phyloP scores from a whole-genome alignment of 768 basidiomycete species.

The Lactifluus echinatus region DNA sequence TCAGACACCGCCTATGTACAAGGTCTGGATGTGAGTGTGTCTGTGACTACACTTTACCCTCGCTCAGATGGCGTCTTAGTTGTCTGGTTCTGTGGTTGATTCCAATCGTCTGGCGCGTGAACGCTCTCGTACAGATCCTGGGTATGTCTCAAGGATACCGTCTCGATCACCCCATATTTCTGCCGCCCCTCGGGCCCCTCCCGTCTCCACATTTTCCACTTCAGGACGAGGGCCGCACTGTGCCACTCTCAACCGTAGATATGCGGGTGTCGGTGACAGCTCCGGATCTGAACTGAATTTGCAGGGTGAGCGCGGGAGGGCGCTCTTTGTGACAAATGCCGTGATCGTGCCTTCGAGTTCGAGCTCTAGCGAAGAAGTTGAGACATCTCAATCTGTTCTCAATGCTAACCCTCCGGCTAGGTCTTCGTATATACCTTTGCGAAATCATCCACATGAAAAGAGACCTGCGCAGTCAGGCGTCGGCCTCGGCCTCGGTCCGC shows the following conservation, averaged over 20 bases:
- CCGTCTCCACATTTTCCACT: constrained; percentile 3
- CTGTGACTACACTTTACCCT: neutral
- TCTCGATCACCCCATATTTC: constrained; percentile 7
- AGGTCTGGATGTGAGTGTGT: constrained; percentile 3
- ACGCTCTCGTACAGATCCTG: constrained; percentile 20
- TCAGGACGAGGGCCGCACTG: neutral
- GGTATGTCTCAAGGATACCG: constrained; percentile 15
- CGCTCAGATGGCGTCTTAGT: neutral
- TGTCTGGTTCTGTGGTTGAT: neutral
- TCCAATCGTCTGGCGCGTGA: constrained; percentile 7
- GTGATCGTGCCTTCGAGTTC: constrained; percentile 16
- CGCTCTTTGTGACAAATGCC: constrained; percentile 16
- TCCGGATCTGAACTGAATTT: constrained; percentile 14
- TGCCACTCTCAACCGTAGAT: constrained; percentile 1
- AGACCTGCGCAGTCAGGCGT: constrained; percentile 5
- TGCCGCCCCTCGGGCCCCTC: constrained; percentile 10
- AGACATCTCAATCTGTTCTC: neutral
- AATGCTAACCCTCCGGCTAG: neutral
- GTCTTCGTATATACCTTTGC: neutral
- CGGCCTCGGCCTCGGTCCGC: constrained; percentile 4
- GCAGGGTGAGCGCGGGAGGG: constrained; percentile 13
- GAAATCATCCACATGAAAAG: neutral
- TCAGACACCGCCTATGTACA: neutral
- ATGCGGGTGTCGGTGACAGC: constrained; percentile 2
- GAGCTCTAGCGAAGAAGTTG: constrained; percentile 13